Base-by-base conservation (phyloP, 2,329 filamentous ascomycete genomes). In the Diaporthe sp. region DNA sequence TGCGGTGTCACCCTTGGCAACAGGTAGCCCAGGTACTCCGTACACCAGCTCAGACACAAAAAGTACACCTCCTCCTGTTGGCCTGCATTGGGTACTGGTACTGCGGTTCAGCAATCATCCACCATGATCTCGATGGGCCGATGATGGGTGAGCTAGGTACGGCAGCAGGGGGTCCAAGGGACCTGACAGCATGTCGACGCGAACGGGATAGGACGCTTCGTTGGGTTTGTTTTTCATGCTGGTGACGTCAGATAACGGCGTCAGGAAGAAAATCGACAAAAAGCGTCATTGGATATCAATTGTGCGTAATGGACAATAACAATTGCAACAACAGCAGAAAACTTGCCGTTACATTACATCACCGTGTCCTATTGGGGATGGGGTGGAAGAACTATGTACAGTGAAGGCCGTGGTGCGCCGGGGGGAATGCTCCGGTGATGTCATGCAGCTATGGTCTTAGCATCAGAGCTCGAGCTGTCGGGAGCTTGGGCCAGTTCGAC, bases 341-440 rank as follows among this genome's bases (percentile, higher is more conserved):
- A 32, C 30, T 19, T 13, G 15, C 32, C 13, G 35, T 42, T 27
- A 22, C 17, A 65, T 65, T 65, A 71, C 70, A 71, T 65, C 58
- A 55, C 50, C 32, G 17, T 44, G 22, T 42, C 44, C 42, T n/a
- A 9, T 39, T 25, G 32, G 22, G 19, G 13, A n/a, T 32, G 32
- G 44, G 22, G 22, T 39, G n/a, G 17, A n/a, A 39, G 56, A 39
- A 39, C 19, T 17, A n/a, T n/a, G n/a, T n/a, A n/a, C 56, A 17
- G n/a, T 30, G n/a, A 25, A 22, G 53, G 56, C 58, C 51, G 9
- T 53, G 27, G 58, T 10, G n/a, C 25, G 10, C 17, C 73, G 73
- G 73, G 66, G 63, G 27, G 25, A 70, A 65, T 59, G 59, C 71
- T 66, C 71, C 74, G 71, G 74, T 73, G 74, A 75, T 73, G 74